Percentiles rank a stretch among this genome's conserved stretches.
phyloP scores from a whole-genome alignment of 768 basidiomycete genomes.

The Tylopilus plumbeoviolaceoides region DNA sequence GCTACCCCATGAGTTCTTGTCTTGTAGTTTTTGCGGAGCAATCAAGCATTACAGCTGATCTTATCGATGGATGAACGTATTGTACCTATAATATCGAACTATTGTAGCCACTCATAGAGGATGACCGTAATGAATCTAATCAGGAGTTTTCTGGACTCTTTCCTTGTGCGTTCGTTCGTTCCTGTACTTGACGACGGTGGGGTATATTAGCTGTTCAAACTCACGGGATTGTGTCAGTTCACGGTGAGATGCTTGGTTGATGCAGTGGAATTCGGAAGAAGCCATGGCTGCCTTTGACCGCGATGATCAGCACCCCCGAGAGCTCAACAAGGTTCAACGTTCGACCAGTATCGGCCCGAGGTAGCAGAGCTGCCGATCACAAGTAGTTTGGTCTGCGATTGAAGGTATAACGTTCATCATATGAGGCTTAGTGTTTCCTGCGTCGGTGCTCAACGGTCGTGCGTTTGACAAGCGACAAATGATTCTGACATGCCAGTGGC shows the following conservation, averaged over 20 bases:
- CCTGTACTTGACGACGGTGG: neutral
- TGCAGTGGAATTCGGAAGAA: no score
- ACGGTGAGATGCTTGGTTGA: no score
- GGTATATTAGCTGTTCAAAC: neutral
- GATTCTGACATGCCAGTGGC: neutral
- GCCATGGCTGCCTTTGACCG: no score
- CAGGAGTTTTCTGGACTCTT: neutral
- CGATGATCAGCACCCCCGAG: neutral
- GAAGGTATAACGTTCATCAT: neutral
- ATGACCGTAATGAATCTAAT: neutral
- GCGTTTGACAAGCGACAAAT: neutral
- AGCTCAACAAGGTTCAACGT: no score
- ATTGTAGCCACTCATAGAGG: neutral
- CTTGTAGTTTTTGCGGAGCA: conserved; percentile 67
- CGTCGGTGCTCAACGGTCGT: neutral
- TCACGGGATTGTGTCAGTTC: no score
- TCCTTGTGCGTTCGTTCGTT: neutral
- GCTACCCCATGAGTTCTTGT: conserved; percentile 67
- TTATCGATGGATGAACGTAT: neutral
- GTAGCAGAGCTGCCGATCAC: neutral
- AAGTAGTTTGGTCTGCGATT: neutral
- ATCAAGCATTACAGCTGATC: conserved; percentile 45
- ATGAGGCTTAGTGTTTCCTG: neutral
- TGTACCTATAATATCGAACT: neutral
- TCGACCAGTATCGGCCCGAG: no score